These are phyloP conservation scores for Citrus sp. DNA, from an alignment of 345 rosid species.

Conservation along the genomic window DNA sequence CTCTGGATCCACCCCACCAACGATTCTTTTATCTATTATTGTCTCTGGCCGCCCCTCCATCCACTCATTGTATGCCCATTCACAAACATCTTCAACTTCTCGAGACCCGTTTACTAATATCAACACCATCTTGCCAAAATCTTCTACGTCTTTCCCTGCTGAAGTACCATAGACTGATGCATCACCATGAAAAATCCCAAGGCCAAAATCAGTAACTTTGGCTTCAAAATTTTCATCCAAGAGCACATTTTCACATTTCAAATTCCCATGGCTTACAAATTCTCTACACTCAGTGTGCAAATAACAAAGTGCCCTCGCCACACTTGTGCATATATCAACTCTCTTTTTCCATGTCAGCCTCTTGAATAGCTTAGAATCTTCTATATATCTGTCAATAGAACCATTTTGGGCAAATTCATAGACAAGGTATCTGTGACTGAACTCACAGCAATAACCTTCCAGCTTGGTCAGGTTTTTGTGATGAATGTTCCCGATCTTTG, in stretches of 20 bases:
- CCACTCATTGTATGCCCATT: conserved; percentile 57
- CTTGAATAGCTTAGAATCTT: conserved; percentile 49
- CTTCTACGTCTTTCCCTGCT: conserved; percentile 69
- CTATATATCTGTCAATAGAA: conserved; percentile 48
- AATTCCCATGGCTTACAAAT: conserved; percentile 69
- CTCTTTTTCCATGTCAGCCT: conserved; percentile 67
- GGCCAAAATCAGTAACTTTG: conserved; percentile 66
- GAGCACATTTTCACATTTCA: conserved; percentile 63
- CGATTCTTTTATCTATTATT: conserved; percentile 46
- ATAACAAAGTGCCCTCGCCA: conserved; percentile 67
- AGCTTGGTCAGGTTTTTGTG: conserved; percentile 71
- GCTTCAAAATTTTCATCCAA: conserved; percentile 63
- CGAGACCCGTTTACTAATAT: conserved; percentile 44
- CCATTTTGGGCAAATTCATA: conserved; percentile 64
- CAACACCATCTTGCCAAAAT: conserved; percentile 60
- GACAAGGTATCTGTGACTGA: conserved; percentile 51
- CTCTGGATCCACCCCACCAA: conserved; percentile 32
- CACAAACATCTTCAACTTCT: conserved; percentile 32
- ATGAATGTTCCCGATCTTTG: conserved; percentile 70
- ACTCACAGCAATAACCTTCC: conserved; percentile 73
- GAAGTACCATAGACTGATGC: conserved; percentile 28
- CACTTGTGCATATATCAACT: conserved; percentile 47
- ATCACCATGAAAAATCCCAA: conserved; percentile 18
- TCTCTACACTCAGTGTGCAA: conserved; percentile 79
- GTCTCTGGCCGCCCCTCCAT: conserved; percentile 41